phyloP scores from a whole-genome alignment of 306 rosid genomes.

The Parietaria judaica region DNA sequence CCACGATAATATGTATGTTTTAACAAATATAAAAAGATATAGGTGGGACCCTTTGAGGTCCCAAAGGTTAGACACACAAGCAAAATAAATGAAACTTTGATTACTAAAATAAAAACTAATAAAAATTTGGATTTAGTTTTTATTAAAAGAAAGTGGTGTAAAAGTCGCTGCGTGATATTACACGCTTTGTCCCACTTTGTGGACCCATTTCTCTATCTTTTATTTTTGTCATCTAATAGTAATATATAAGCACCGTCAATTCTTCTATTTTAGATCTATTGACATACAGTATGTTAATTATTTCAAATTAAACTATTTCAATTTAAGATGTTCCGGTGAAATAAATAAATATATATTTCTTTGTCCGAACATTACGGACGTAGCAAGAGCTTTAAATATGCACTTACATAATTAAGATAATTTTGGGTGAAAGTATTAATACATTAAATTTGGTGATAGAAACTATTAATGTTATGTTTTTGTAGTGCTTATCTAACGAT shows the following conservation, averaged over 20 bases:
- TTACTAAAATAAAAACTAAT: not conserved
- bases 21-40: conserved; percentile 10
- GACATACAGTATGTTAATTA: not conserved
- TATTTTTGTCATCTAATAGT: not conserved
- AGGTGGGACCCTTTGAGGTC: conserved; percentile 5
- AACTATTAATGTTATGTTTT: too few species aligned
- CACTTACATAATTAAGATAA: not conserved
- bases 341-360: not conserved
- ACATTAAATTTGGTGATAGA: too few species aligned
- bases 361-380: not conserved
- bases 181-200: conserved; percentile 29
- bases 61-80: conserved; percentile 4
- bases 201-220: conserved; percentile 13
- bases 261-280: not conserved
- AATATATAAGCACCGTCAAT: conserved; percentile 10
- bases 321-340: not conserved
- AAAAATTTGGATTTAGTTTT: not conserved
- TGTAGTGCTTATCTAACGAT: too few species aligned
- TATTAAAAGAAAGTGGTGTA: conserved; percentile 5
- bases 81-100: conserved; percentile 5
- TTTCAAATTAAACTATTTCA: not conserved
- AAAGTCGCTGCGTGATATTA: conserved; percentile 22
- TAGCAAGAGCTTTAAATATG: not conserved
- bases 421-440: not conserved
- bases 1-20: conserved; percentile 9